Base-by-base conservation (phyloP, 2,329 filamentous ascomycete species). In the Cucurbitaria berberidis region DNA sequence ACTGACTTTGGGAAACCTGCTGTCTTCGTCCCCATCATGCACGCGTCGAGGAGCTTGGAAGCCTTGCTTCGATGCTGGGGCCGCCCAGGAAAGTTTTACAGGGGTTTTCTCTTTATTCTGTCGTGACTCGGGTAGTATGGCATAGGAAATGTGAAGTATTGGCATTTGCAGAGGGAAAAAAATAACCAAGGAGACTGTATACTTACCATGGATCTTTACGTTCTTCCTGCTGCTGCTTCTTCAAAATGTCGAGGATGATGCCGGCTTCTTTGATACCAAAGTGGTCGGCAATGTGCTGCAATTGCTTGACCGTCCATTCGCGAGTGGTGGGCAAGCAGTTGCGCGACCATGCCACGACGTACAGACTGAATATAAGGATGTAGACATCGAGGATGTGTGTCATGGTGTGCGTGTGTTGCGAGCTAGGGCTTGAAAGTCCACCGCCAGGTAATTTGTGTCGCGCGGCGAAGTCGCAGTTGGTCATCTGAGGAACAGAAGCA, bases 401-500 rank as follows among this genome's bases (percentile, higher is more conserved):
- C 27, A 54, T 42, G 9, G 53, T 62, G 24, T 65, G 62, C 15
- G 43, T 21, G 34, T 65, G 55, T 6, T 49, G 43, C 19, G 41
- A 34, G 2, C 30, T 26, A 8, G 39, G 26, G 10, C 15, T 36
- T 29, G 50, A 6, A 4, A n/a, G 19, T 10, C 13, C 21, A 11
- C 36, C 47, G 18, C 13, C 36, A 5, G 56, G 62, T 7, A 65
- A 27, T 40, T 62, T 67, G 11, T 62, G 53, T 24, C 27, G 34
- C 15, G 66, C 64, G 5, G 61, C 62, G 13, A 48, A 54, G 3
- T 49, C 27, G 47, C 67, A 69, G 36, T 69, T 52, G 8, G 57
- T 67, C 57, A 69, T 73, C 41, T 74, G 73, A 6, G 71, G 68
- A 3, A 67, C 64, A 9, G 64, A 60, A 15, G 70, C 69, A 40